Evolutionary conservation across 148 eudicot species (phyloP), one percentile per base, ranked within the genome.

Genomic region (Nepenthes gracilis): DNA sequence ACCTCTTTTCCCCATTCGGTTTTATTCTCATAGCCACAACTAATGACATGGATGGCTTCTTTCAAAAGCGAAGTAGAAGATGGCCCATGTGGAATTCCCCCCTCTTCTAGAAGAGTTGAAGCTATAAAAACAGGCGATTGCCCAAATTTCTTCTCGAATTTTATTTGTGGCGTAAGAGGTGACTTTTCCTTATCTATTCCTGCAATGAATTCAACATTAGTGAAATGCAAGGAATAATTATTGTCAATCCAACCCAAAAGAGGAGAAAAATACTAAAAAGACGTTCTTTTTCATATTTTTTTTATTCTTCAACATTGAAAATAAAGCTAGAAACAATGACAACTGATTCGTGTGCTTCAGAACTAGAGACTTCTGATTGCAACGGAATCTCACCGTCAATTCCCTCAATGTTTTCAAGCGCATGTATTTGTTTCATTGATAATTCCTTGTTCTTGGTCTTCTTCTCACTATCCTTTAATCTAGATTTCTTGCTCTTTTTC

Each of bases 1-100:
- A 91, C 97, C 97, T 91, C 97, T 80, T 87, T 87, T 57, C 97
- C 97, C 97, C 97, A 91, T 61, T 91, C 97, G 9, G 96, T 80
- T 77, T 92, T 87, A 59, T 89, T 96, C 75, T 93, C 95, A 35
- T 88, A 93, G 50, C 99, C 95, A 72, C 96, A 93, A 72, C 99
- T 93, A 36, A 93, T 93, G 55, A 93, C 99, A 72, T 93, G 99
- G 60, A 89, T 86, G 50, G 99, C 96, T 78, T 93, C 99, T 75
- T 83, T 88, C 78, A 93, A 73, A 52, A 86, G 82, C 32, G 96
- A 79, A 6, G 91, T 88, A 35, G 95, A 82, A 58, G 73, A 72
- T 56, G 88, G 79, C 33, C 84, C 91, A 0, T 80, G 72, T 40
- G 86, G 82, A 50, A 78, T 74, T 62, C 99, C 96, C 13, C 95